A percentile compares a stretch with the other conserved stretches of the same genome.
phyloP scores from a whole-genome alignment of 202 grass and related monocot species.

The Zoysia matrella region DNA sequence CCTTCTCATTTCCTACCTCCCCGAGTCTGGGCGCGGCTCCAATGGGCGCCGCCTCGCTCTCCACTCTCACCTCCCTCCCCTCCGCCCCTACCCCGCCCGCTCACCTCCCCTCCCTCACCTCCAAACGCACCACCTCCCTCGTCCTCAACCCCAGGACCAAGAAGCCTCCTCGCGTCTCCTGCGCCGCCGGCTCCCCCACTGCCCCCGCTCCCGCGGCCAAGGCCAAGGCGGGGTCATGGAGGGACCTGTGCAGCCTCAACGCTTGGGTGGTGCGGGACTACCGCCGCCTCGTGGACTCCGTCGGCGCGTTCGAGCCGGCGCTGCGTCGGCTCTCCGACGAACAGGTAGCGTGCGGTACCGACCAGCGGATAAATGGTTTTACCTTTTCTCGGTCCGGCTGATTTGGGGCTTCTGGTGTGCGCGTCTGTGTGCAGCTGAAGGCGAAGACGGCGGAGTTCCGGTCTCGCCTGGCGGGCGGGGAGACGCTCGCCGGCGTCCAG shows the following conservation, averaged over 20 bases:
- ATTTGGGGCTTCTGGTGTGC: background rate
- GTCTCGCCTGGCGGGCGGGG: constrained; percentile 59
- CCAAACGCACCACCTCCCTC: background rate
- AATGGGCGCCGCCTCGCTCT: constrained; percentile 54
- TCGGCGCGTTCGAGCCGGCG: constrained; percentile 61
- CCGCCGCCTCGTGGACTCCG: constrained; percentile 67
- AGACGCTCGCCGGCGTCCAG: constrained; percentile 83
- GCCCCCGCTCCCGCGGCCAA: background rate
- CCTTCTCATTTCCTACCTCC: too few species aligned
- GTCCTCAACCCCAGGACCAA: background rate
- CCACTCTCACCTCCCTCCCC: constrained; percentile 20
- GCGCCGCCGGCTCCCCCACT: constrained; percentile 10
- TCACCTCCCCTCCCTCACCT: background rate
- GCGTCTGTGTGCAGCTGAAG: constrained; percentile 60
- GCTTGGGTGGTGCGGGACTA: constrained; percentile 90
- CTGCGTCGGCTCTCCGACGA: constrained; percentile 81
- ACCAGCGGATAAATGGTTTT: background rate
- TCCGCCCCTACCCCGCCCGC: background rate
- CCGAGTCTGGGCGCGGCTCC: background rate
- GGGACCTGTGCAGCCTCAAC: constrained; percentile 79
- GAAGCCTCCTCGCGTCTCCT: constrained; percentile 21
- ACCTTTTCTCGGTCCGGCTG: background rate
- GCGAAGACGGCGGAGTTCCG: constrained; percentile 79
- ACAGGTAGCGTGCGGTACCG: constrained; percentile 54
- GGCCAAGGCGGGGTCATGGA: constrained; percentile 48